Base-by-base conservation (phyloP, 306 rosid species). In the Phaseolus lunatus region DNA sequence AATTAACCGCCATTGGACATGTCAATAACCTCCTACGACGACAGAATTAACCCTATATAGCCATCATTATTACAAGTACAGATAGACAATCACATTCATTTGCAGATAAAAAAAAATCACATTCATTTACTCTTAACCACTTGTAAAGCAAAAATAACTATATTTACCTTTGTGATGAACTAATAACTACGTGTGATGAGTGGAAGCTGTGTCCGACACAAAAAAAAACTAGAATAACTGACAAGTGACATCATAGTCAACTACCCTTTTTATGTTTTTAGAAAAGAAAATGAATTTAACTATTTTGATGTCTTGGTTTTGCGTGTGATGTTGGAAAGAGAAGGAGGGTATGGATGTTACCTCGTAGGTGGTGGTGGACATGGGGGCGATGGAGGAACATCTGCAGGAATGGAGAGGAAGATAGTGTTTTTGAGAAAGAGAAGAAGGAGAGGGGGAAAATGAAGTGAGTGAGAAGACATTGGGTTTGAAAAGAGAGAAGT, bases 291-390 rank as follows among this genome's bases (percentile, higher is more conserved):
- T 5, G 13, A 11, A 22, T 56, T 24, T 26, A 58, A 4, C 15
- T 43, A 22, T 43, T 41, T 41, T 22, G 52, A 24, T 52, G 41
- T 66, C 29, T 39, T 3, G 35, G n/a, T 23, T 16, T 26, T 14
- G 4, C 41, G 39, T n/a, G 18, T 49, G 12, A 49, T 29, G 62
- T 56, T 23, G 52, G 29, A 27, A 71, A 67, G 48, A 88, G 58
- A 67, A 23, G 22, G 9, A 20, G 22, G 70, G 9, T 1, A 58
- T 19, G 22, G 19, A 43, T 23, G 35, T 35, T 78, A 95, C 98
- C 97, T 92, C 89, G 77, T 92, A 92, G 67, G 90, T 76, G 41
- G 77, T 56, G 61, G 90, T 77, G 85, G 85, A 52, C 27, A 85
- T 54, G 2, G 96, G 92, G 77, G 73, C 20, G 11, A 94, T 49